A percentile compares a stretch with the other conserved stretches of the same genome.
phyloP scores from a whole-genome alignment of 192 early-diverging fungal genomes.

The Kickxella alabastrina region DNA sequence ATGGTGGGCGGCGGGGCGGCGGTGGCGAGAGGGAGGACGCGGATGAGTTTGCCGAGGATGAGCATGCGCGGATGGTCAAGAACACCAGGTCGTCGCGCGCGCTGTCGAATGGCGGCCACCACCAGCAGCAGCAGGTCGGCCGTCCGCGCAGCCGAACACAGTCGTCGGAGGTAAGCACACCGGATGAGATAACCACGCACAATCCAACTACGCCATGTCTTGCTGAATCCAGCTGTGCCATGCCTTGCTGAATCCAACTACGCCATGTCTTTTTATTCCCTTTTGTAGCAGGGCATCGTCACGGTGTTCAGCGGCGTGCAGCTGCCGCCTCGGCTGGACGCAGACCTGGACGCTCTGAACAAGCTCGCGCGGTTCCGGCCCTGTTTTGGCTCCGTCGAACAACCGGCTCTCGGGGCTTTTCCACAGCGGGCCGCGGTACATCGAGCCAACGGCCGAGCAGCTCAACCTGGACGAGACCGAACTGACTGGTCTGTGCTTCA shows the following conservation, averaged over 20 bases:
- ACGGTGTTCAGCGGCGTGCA: conserved; percentile 45
- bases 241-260: no score
- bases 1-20: conserved; percentile 32
- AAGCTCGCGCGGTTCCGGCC: conserved; percentile 38
- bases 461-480: conserved; percentile 48
- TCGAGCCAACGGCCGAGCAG: conserved; percentile 52
- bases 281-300: conserved; percentile 44
- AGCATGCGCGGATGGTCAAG: conserved; percentile 25
- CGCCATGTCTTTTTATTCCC: neutral
- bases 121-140: conserved; percentile 5
- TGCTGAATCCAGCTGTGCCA: no score
- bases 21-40: no score
- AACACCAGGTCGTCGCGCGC: conserved; percentile 32
- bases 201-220: neutral
- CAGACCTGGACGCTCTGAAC: conserved; percentile 48
- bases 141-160: conserved; percentile 49
- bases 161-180: conserved; percentile 43
- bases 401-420: conserved; percentile 47
- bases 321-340: conserved; percentile 40
- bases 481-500: conserved; percentile 44
- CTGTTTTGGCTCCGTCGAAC: conserved; percentile 42
- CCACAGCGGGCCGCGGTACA: conserved; percentile 38
- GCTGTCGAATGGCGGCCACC: conserved; percentile 29
- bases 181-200: neutral
- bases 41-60: no score